Evolutionary conservation across 2,329 filamentous ascomycete genomes (phyloP).

Genomic region (Cladosporium sphaerospermum): DNA sequence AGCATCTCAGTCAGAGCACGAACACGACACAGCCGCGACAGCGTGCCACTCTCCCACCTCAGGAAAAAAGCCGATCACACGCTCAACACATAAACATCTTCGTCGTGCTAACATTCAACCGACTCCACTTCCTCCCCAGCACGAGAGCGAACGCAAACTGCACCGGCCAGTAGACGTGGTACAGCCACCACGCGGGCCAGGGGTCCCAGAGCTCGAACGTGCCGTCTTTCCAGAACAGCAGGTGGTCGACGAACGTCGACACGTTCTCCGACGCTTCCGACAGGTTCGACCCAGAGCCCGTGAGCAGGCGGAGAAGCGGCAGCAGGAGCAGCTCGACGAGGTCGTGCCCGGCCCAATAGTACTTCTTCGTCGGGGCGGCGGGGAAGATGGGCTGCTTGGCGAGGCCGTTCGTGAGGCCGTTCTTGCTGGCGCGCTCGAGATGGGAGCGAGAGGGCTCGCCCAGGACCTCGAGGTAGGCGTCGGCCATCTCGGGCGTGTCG

Average conservation of each 20-base stretch:
- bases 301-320: conserved; percentile 39
- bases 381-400: conserved; percentile 21
- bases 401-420: conserved; percentile 18
- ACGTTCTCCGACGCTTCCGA: conserved; percentile 22
- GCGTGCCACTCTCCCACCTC: too few relatives aligned
- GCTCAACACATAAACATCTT: conserved; percentile 47
- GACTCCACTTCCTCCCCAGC: conserved; percentile 51
- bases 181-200: conserved; percentile 45
- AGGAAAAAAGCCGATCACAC: neutral
- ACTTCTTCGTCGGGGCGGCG: conserved; percentile 23
- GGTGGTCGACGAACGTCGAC: conserved; percentile 35
- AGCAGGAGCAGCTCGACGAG: conserved; percentile 48
- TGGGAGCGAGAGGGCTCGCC: conserved; percentile 19
- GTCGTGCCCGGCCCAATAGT: conserved; percentile 66
- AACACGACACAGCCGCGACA: too few relatives aligned
- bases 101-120: conserved; percentile 62
- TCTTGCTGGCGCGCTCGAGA: conserved; percentile 9
- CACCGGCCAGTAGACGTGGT: conserved; percentile 49
- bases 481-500: conserved; percentile 37
- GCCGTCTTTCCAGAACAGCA: conserved; percentile 45
- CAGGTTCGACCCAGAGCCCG: conserved; percentile 20
- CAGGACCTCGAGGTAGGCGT: conserved; percentile 49
- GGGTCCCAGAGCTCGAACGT: conserved; percentile 46
- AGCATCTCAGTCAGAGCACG: too few relatives aligned
- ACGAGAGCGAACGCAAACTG: conserved; percentile 45